phyloP scores from a whole-genome alignment of 805 yeast genomes.

The Yamadazyma endophytica region DNA sequence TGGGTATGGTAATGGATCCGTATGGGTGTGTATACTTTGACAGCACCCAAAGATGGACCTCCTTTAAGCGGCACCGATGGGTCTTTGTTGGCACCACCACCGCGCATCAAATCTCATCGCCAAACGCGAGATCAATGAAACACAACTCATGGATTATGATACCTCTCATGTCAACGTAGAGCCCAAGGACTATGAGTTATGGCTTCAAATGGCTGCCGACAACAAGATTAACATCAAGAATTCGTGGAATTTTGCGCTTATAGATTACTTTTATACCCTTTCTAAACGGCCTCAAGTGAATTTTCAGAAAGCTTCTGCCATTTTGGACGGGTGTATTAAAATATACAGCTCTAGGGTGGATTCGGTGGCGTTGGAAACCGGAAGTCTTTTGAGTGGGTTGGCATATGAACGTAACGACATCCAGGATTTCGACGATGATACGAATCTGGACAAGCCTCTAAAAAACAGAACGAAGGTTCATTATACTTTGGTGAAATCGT shows the following conservation, averaged over 20 bases:
- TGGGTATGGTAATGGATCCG: too few species aligned
- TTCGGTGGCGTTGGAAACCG: slow-evolving; percentile 34
- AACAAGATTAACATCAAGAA: slow-evolving; percentile 74
- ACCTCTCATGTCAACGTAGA: too few species aligned
- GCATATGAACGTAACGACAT: too few species aligned
- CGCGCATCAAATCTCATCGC: too few species aligned
- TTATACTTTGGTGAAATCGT: slow-evolving; percentile 40
- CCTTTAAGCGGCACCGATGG: too few species aligned
- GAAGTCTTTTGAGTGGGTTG: too few species aligned
- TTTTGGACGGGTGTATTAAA: slow-evolving; percentile 35
- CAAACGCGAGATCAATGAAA: too few species aligned
- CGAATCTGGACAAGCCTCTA: too few species aligned
- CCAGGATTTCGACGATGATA: background rate
- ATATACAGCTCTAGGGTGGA: slow-evolving; percentile 33
- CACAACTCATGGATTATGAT: too few species aligned
- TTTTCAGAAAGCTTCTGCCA: slow-evolving; percentile 32
- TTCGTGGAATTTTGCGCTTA: slow-evolving; percentile 87
- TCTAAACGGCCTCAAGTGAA: slow-evolving; percentile 65
- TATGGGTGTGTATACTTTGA: too few species aligned
- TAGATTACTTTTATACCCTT: slow-evolving; percentile 87
- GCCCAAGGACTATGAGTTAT: background rate
- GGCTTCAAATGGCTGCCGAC: slow-evolving; percentile 34
- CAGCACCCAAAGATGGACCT: too few species aligned
- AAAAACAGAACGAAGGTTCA: background rate
- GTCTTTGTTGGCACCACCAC: too few species aligned